Base-by-base conservation (phyloP, 2,329 filamentous ascomycete genomes). In the Aspergillus sclerotialis region DNA sequence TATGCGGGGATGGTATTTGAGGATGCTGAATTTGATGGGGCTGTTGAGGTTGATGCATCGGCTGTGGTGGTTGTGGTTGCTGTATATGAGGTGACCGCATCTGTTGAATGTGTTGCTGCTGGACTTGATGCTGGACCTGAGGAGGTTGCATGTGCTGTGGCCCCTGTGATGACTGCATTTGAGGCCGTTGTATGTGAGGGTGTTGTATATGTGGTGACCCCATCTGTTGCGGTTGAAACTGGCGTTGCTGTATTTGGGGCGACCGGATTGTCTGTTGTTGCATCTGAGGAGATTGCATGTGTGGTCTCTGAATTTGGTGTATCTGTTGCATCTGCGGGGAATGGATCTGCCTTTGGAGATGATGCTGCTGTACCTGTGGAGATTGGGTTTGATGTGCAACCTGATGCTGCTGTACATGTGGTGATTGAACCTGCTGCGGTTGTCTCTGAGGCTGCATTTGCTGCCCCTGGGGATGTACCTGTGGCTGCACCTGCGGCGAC, bases 401-500 rank as follows among this genome's bases (percentile, higher is more conserved):
- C 3, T 32, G 36, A 11, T 29, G 33, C 11, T 26, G 36, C n/a
- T 41, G 43, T 7, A 33, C n/a, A n/a, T 28, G 16, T 44, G 39
- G 13, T 34, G 29, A 13, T 36, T 35, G 25, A 32, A n/a, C 24
- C 17, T 36, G 30, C 13, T 12, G 10, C 12, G 17, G 13, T 10
- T 33, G 31, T n/a, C 15, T 12, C 7, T 19, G 30, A 12, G 30
- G 9, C 11, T 32, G 15, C 7, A 13, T 49, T 31, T 52, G 50
- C 24, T 50, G 48, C 16, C 48, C 43, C 25, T 50, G 45, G 36
- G 50, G 44, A 21, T 52, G 52, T 7, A 45, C 44, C 15, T 50
- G 45, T n/a, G 45, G 46, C 4, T 49, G 34, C 9, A 21, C 19
- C 9, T 13, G 28, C 10, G 24, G n/a, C 15, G n/a, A n/a, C n/a